Percentiles rank a stretch among this genome's conserved stretches.
Evolutionary conservation across 495 filamentous ascomycete genomes (phyloP).

Genomic region (Xylaria telfairii): DNA sequence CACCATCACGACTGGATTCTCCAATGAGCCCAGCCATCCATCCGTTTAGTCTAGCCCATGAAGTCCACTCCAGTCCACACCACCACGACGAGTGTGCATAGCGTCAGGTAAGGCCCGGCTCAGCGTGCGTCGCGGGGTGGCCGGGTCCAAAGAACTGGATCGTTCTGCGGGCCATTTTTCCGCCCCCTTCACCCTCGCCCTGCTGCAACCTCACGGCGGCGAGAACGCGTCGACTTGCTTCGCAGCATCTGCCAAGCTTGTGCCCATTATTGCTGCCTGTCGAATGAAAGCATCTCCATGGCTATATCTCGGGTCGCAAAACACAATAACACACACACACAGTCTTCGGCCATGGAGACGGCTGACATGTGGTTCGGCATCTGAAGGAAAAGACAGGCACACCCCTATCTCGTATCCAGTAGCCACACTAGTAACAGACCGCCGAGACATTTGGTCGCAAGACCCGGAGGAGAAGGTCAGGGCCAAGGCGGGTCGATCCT

Average conservation of each 20-base stretch:
- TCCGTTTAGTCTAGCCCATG: too few relatives aligned
- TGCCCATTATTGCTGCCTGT: neutral
- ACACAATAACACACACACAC: neutral
- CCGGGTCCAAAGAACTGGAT: constrained; percentile 14
- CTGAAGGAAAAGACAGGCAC: neutral
- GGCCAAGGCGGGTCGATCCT: neutral
- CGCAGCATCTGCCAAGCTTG: neutral
- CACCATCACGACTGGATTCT: neutral
- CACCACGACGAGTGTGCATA: neutral
- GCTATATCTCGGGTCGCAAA: neutral
- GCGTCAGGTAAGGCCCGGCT: neutral
- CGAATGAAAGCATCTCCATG: neutral
- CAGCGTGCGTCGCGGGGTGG: constrained; percentile 1
- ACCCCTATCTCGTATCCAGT: neutral
- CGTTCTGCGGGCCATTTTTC: constrained; percentile 10
- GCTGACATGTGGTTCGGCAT: neutral
- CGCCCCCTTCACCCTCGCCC: neutral
- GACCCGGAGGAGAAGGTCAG: constrained; percentile 5
- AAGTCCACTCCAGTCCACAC: constrained; percentile 19
- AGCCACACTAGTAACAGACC: neutral
- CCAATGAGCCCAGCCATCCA: neutral
- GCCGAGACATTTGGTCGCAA: constrained; percentile 21
- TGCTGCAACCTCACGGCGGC: neutral
- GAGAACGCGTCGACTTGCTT: neutral
- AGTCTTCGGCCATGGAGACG: neutral